These are phyloP conservation scores for Rosellinia necatrix DNA, from an alignment of 2,329 filamentous ascomycete species.

Conservation along the genomic window DNA sequence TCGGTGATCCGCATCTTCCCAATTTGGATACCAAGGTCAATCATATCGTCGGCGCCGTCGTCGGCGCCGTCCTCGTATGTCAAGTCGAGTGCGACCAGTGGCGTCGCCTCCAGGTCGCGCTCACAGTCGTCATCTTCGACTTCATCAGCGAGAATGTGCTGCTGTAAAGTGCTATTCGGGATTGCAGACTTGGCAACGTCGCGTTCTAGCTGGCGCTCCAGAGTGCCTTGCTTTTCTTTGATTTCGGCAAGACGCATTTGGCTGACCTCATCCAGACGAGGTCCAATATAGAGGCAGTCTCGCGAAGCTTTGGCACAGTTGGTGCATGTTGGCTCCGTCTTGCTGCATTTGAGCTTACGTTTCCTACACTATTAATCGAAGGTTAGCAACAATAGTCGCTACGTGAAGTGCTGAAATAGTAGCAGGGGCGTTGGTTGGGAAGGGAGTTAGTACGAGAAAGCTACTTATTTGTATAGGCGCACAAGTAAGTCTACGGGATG, in stretches of 20 bases:
- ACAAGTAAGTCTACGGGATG: constrained; percentile 18
- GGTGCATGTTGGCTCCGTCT: constrained; percentile 67
- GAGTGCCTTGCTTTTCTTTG: constrained; percentile 76
- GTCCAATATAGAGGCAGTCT: constrained; percentile 67
- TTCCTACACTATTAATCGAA: constrained; percentile 58
- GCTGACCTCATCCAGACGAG: constrained; percentile 69
- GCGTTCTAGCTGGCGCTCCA: constrained; percentile 71
- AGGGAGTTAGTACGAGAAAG: not conserved
- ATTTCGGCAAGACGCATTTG: constrained; percentile 75
- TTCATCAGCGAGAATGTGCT: constrained; percentile 52
- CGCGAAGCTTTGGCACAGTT: constrained; percentile 64
- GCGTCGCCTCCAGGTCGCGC: constrained; percentile 63
- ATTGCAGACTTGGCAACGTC: constrained; percentile 61
- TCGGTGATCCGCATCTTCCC: constrained; percentile 76
- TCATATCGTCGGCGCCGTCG: constrained; percentile 59
- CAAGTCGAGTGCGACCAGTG: constrained; percentile 66
- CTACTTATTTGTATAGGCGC: constrained; percentile 3
- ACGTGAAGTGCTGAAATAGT: not conserved
- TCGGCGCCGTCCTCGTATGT: constrained; percentile 70
- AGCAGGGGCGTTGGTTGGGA: not conserved
- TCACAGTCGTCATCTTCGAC: constrained; percentile 64
- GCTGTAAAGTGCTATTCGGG: constrained; percentile 39
- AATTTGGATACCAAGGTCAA: constrained; percentile 73
- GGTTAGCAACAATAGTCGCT: constrained; percentile 7
- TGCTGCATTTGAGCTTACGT: constrained; percentile 80